These are phyloP conservation scores for Fusarium duplospermum DNA, from an alignment of 2,329 filamentous ascomycete species.

Conservation along the genomic window DNA sequence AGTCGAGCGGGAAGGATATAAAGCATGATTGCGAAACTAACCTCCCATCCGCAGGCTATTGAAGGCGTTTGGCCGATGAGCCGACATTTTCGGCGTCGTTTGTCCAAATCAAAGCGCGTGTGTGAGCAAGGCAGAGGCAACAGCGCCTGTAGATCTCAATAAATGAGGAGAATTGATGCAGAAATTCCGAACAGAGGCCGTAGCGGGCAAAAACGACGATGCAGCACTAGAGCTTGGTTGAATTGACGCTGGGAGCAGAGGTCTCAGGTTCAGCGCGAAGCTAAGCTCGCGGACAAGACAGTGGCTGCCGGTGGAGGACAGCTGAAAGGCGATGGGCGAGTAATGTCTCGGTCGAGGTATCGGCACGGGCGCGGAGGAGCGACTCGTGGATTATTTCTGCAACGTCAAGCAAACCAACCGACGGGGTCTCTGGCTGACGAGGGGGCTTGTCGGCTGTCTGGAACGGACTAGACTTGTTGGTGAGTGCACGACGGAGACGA, in stretches of 20 bases:
- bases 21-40: constrained; percentile 62
- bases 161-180: constrained; percentile 46
- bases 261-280: constrained; percentile 20
- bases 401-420: constrained; percentile 23
- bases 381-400: constrained; percentile 37
- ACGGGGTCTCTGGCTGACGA: constrained; percentile 13
- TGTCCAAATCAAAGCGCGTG: constrained; percentile 42
- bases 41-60: constrained; percentile 93
- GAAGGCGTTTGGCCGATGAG: constrained; percentile 92
- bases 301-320: constrained; percentile 31
- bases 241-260: constrained; percentile 32
- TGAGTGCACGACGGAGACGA: constrained; percentile 39
- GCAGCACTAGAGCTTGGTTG: constrained; percentile 30
- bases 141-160: constrained; percentile 38
- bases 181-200: constrained; percentile 47
- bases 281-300: constrained; percentile 37
- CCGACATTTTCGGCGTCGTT: constrained; percentile 73
- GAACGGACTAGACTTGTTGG: constrained; percentile 37
- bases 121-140: constrained; percentile 43
- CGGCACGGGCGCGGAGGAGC: constrained; percentile 39
- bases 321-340: constrained; percentile 34
- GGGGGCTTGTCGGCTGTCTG: constrained; percentile 23
- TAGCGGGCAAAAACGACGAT: constrained; percentile 49
- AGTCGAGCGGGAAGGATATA: background rate
- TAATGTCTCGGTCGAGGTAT: constrained; percentile 43